Conservation (phyloP, 2,329 filamentous ascomycete species). For the Zasmidium angulare region DNA sequence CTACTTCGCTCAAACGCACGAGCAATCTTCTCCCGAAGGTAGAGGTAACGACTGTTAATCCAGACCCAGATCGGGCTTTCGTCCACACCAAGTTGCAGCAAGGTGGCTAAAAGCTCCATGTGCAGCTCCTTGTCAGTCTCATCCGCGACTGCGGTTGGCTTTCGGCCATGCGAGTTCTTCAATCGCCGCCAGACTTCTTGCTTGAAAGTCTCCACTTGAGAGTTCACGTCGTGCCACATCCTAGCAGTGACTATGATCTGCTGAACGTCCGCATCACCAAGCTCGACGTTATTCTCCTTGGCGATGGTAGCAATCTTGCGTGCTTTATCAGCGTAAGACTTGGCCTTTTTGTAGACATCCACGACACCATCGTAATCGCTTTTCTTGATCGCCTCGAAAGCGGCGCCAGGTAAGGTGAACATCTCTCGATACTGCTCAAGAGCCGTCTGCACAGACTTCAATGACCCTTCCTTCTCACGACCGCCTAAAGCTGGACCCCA, state of each 20-base stretch:
- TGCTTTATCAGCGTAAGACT: constrained; percentile 76
- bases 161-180: constrained; percentile 29
- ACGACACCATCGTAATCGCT: constrained; percentile 87
- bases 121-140: constrained; percentile 68
- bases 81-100: constrained; percentile 91
- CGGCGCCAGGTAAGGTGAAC: constrained; percentile 73
- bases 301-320: constrained; percentile 63
- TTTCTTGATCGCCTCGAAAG: constrained; percentile 83
- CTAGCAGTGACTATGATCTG: constrained; percentile 83
- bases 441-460: constrained; percentile 73
- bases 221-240: constrained; percentile 93
- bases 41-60: constrained; percentile 85
- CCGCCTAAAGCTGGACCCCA: constrained; percentile 94
- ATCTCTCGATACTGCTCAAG: constrained; percentile 78
- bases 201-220: constrained; percentile 84
- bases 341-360: constrained; percentile 82
- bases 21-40: constrained; percentile 82
- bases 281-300: constrained; percentile 50
- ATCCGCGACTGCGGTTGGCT: constrained; percentile 27
- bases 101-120: constrained; percentile 83
- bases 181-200: constrained; percentile 84
- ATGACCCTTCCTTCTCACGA: constrained; percentile 81
- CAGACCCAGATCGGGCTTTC: constrained; percentile 97
- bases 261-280: constrained; percentile 78
- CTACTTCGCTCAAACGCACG: constrained; percentile 79